Base-by-base conservation (phyloP, 2,329 filamentous ascomycete genomes). In the Teratosphaeria zuluensis region DNA sequence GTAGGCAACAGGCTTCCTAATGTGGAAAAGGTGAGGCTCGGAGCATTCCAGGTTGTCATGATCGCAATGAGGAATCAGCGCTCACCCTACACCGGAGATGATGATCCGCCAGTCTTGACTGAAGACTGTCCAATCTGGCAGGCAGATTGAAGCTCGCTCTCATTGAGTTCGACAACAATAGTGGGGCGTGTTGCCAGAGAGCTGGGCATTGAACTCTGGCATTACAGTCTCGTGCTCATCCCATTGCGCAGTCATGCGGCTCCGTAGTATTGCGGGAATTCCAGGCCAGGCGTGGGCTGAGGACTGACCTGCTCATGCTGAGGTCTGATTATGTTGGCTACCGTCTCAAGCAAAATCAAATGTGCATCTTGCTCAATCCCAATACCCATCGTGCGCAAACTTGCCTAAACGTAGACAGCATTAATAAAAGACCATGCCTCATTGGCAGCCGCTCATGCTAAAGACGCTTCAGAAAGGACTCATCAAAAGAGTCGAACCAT, bases 391-490 rank as follows among this genome's bases (percentile, higher is more conserved):
- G 35, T 42, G 35, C 35, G 35, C 35, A n/a, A 16, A 42, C 35
- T 5, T 42, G 35, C 35, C 35, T 14, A 16, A 4, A 42, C 14
- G 35, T 42, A 14, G 35, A 42, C 9, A n/a, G 35, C 11, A 42
- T 42, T 16, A 42, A 42, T 42, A 4, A 28, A 28, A 28, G 24
- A 16, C n/a, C 35, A 42, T 14, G 35, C 35, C 35, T 42, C 35
- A 16, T 5, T 16, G 35, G 35, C 9, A 42, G 35, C 35, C 35
- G 35, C 35, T 42, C 35, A 42, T 56, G 54, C 56, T 60, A 58
- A n/a, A n/a, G 61, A 63, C 60, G 62, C 62, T 60, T 59, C 19
- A 57, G 63, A 51, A 62, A 65, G 42, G 55, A 56, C 61, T 61
- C 57, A 32, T 28, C 61, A 56, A 33, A 65, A 60, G 55, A 62